Conservation (phyloP, 2,329 filamentous ascomycete genomes). For the Verticillium zaregamsianum region DNA sequence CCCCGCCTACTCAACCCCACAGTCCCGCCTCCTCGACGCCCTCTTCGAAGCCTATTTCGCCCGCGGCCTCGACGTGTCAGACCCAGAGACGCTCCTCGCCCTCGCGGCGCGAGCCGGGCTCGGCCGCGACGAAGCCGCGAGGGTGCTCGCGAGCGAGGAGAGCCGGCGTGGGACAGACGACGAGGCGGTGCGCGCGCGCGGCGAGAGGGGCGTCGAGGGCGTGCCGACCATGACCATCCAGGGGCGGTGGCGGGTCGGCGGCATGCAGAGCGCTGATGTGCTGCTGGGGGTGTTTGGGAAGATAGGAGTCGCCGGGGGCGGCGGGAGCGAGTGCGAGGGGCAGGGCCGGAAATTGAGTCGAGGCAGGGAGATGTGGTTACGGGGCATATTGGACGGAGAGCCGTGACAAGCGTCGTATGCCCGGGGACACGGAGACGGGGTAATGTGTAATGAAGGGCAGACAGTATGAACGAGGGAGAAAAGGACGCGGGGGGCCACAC, state of each 20-base stretch:
- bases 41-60: conserved; percentile 40
- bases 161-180: conserved; percentile 21
- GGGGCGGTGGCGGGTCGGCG: conserved; percentile 62
- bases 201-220: conserved; percentile 43
- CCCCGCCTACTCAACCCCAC: conserved; percentile 20
- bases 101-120: conserved; percentile 29
- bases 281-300: conserved; percentile 65
- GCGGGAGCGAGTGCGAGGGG: conserved; percentile 8
- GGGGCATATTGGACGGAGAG: background rate
- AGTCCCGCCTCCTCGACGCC: conserved; percentile 34
- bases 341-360: background rate
- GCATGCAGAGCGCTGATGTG: conserved; percentile 62
- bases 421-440: too few relatives aligned
- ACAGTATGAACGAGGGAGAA: background rate
- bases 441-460: background rate
- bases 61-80: conserved; percentile 35
- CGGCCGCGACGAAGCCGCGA: conserved; percentile 12
- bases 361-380: background rate
- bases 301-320: conserved; percentile 26
- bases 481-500: background rate
- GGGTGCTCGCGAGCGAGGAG: conserved; percentile 22
- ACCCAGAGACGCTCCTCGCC: conserved; percentile 30
- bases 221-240: conserved; percentile 74
- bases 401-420: background rate
- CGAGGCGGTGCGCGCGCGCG: conserved; percentile 22